Conservation (phyloP, 129 eudicot genomes). For the Mikania micrantha region DNA sequence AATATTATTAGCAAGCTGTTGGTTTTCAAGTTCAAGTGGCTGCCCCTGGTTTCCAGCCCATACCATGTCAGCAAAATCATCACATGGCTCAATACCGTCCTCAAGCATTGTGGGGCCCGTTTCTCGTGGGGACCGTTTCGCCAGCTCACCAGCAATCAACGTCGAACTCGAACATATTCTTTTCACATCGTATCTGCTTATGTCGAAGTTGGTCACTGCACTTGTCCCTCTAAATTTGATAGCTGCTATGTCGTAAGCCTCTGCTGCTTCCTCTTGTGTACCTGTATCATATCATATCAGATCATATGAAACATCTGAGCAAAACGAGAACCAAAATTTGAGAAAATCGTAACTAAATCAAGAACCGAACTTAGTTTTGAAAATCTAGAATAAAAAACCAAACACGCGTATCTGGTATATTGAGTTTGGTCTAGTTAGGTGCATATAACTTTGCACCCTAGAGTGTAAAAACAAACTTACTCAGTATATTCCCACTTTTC, state of each 20-base stretch:
- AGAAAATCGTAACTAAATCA: too few relatives aligned
- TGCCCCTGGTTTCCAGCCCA: constrained; percentile 34
- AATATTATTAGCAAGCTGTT: not conserved
- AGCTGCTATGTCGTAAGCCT: constrained; percentile 92
- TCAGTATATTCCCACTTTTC: too few relatives aligned
- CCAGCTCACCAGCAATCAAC: constrained; percentile 63
- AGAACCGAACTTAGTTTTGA: not conserved
- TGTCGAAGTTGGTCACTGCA: constrained; percentile 86
- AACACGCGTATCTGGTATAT: not conserved
- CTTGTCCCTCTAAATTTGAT: constrained; percentile 90
- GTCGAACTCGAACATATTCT: constrained; percentile 89
- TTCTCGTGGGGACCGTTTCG: constrained; percentile 53
- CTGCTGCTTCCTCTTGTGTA: constrained; percentile 94
- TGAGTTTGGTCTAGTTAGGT: too few relatives aligned
- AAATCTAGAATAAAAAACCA: not conserved
- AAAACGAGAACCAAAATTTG: too few relatives aligned
- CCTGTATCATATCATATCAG: constrained; percentile 25
- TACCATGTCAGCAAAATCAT: constrained; percentile 40
- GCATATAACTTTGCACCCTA: not conserved
- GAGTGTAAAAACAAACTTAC: too few relatives aligned
- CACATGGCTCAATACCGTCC: constrained; percentile 24
- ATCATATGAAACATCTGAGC: too few relatives aligned
- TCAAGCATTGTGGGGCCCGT: constrained; percentile 16
- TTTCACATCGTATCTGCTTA: constrained; percentile 73
- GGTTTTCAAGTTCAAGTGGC: not conserved